Base-by-base conservation (phyloP, 768 basidiomycete species). In the Kwoniella newhampshirensis region DNA sequence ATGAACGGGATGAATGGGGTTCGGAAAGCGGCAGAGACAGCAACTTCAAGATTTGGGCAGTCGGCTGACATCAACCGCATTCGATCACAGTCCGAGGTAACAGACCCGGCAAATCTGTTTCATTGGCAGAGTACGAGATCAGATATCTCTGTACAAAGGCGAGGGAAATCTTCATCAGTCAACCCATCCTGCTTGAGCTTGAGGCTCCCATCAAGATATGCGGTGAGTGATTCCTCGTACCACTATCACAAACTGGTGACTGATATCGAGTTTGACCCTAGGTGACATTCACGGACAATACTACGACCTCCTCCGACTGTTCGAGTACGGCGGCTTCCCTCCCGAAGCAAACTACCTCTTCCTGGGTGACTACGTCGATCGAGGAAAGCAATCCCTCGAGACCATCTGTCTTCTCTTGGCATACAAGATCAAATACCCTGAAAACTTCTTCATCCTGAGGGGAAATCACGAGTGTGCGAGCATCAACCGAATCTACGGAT, bases 151-250 rank as follows among this genome's bases (percentile, higher is more conserved):
- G 94, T 81, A 96, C 92, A 75, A 96, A 91, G 82, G 93, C 93
- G 49, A 83, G 94, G 67, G 96, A 99, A 80, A 97, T 99, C 75
- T 97, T 99, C 81, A 97, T 99, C 80, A 90, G 89, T 79, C 94
- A 99, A 77, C 94, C 94, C 61, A 97, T 98, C 77, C 81, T 98
- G 60, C 83, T 98, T 77, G 94, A 98, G 80, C 82, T 98, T 67
- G 96, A 98, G 78, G 96, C 94, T 49, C 94, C 94, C 68, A 98
- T 99, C 81, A 99, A 99, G 86, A 99, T 99, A 77, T 98, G 96
- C 76, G 94, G 94, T 94, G 64, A 69, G 90, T 81, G 32, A 11
- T 25, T 3, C 50, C 30, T 51, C 51, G 53, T 62, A n/a, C 1
- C 23, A 46, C 35, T 17, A 52, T 51, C 11, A 63, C 18, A 20